These are phyloP conservation scores for Ophiocordyceps camponoti-saundersi DNA, from an alignment of 2,329 filamentous ascomycete genomes.

Conservation along the genomic window DNA sequence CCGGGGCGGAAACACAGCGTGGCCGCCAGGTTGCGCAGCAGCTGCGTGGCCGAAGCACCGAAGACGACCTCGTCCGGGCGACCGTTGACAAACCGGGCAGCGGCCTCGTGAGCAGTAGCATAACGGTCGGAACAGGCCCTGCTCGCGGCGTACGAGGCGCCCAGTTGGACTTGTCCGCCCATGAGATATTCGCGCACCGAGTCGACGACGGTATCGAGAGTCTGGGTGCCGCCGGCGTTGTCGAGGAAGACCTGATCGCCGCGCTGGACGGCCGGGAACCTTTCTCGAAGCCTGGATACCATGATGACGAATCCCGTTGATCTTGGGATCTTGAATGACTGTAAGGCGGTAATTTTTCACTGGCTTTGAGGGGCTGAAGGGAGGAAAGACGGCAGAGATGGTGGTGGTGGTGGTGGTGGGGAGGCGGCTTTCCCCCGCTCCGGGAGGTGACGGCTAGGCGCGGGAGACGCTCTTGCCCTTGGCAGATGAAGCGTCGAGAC, in stretches of 20 bases:
- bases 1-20: conserved; percentile 34
- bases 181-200: conserved; percentile 49
- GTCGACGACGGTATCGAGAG: conserved; percentile 47
- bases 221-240: conserved; percentile 63
- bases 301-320: not conserved
- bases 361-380: too few relatives aligned
- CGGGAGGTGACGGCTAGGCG: not conserved
- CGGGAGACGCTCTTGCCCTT: not conserved
- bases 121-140: conserved; percentile 43
- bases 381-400: not conserved
- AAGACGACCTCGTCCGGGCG: conserved; percentile 50
- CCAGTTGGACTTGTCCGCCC: conserved; percentile 58
- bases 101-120: conserved; percentile 41
- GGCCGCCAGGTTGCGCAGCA: conserved; percentile 53
- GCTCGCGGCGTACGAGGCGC: conserved; percentile 48
- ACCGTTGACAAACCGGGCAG: conserved; percentile 56
- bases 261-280: conserved; percentile 51
- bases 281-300: conserved; percentile 18
- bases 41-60: conserved; percentile 58
- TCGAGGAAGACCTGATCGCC: conserved; percentile 54
- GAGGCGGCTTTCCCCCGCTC: not conserved
- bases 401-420: not conserved
- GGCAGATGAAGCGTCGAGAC: too few relatives aligned
- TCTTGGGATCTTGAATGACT: too few relatives aligned
- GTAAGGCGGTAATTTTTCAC: not conserved